Conservation (phyloP, 306 rosid genomes). For the Vigna reflexopilosa region DNA sequence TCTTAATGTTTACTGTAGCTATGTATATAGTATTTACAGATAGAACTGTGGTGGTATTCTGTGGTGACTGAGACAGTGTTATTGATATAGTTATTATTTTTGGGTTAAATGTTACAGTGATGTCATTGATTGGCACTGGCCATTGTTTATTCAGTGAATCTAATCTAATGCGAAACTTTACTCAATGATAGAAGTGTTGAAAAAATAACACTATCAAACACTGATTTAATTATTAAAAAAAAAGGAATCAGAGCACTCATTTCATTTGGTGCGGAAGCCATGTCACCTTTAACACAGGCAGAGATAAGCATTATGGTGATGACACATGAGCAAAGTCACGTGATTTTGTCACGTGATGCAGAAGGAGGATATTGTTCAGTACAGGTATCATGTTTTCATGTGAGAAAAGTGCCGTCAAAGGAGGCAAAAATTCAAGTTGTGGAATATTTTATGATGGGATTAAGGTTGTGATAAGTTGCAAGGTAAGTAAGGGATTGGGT, state of each 20-base stretch:
- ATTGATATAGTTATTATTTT: background rate
- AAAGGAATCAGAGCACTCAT: conserved; percentile 43
- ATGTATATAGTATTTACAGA: too few relatives aligned
- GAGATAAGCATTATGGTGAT: conserved; percentile 33
- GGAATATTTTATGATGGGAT: conserved; percentile 11
- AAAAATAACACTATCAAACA: background rate
- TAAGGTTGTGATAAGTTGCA: conserved; percentile 17
- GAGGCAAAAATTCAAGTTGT: conserved; percentile 10
- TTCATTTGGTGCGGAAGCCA: conserved; percentile 60
- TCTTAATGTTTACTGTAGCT: too few relatives aligned
- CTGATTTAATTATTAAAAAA: background rate
- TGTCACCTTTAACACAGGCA: conserved; percentile 48
- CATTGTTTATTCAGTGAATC: background rate
- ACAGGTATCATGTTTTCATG: conserved; percentile 1
- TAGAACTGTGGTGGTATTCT: background rate
- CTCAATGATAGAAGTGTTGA: conserved; percentile 1
- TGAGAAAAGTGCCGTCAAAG: conserved; percentile 22
- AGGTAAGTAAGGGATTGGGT: background rate
- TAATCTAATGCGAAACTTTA: background rate
- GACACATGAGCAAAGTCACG: conserved; percentile 54
- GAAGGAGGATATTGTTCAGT: conserved; percentile 26
- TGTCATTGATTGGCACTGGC: background rate
- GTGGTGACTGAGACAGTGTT: background rate
- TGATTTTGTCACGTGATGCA: conserved; percentile 48
- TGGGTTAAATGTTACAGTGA: background rate